Conservation (phyloP, 2,329 filamentous ascomycete species). For the Lachnellula subtilissima region DNA sequence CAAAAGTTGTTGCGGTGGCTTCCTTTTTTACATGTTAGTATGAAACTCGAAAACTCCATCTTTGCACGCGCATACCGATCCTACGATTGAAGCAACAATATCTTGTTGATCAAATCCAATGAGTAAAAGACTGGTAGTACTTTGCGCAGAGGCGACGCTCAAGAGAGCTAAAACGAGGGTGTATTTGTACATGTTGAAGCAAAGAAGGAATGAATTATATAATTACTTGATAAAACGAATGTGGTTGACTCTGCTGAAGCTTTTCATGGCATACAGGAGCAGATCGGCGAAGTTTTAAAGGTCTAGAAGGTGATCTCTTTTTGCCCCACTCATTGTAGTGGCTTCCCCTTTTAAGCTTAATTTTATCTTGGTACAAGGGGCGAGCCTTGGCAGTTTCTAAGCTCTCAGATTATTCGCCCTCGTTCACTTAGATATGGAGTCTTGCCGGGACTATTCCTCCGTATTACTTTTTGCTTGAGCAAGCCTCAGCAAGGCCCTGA, state of each 20-base stretch:
- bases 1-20: conserved; percentile 18
- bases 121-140: conserved; percentile 2
- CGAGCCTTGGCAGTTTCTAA: no score
- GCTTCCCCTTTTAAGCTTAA: background rate
- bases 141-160: conserved; percentile 2
- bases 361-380: no score
- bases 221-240: background rate
- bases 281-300: background rate
- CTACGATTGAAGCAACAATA: conserved; percentile 13
- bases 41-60: background rate
- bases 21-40: conserved; percentile 8
- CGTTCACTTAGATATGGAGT: no score
- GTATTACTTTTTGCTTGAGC: no score
- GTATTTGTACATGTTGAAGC: conserved; percentile 6
- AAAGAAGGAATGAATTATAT: background rate
- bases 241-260: background rate
- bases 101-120: conserved; percentile 3
- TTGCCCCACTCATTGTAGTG: no score
- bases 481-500: no score
- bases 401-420: no score
- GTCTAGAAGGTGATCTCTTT: background rate
- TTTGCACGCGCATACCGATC: conserved; percentile 5
- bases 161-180: conserved; percentile 2
- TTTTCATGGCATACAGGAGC: background rate
- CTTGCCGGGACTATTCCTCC: no score